These are phyloP conservation scores for Cyclaneusma minus DNA, from an alignment of 2,329 filamentous ascomycete species.

Conservation along the genomic window DNA sequence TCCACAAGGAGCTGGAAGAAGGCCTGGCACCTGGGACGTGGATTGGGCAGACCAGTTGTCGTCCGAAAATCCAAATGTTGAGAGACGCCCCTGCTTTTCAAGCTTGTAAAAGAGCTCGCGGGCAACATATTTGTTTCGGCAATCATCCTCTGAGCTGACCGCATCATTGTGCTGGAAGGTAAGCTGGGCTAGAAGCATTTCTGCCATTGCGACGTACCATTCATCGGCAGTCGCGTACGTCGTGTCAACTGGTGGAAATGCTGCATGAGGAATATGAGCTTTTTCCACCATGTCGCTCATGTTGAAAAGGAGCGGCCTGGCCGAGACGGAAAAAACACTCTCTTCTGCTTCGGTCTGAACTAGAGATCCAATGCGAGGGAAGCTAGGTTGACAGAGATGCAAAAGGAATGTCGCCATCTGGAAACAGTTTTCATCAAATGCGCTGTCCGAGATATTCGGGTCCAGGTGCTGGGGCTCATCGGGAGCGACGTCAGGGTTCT, in stretches of 20 bases:
- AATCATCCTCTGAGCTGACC: neutral
- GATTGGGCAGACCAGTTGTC: too few species aligned
- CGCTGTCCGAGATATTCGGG: neutral
- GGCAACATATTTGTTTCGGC: neutral
- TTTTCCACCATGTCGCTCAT: neutral
- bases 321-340: neutral
- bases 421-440: neutral
- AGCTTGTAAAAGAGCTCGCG: constrained; percentile 1
- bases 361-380: neutral
- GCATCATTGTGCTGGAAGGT: constrained; percentile 3
- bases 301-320: neutral
- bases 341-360: neutral
- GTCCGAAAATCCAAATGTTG: too few species aligned
- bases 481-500: neutral
- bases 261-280: neutral
- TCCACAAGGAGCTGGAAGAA: too few species aligned
- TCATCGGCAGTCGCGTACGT: neutral
- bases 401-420: constrained; percentile 24
- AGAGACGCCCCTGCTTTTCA: neutral
- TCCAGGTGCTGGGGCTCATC: neutral
- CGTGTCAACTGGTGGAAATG: neutral
- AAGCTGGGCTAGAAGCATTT: constrained; percentile 14
- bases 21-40: too few species aligned
- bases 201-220: constrained; percentile 1
- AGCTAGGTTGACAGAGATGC: neutral